Evolutionary conservation across 2,329 filamentous ascomycete genomes (phyloP).

Genomic region (Didymella glomerata): DNA sequence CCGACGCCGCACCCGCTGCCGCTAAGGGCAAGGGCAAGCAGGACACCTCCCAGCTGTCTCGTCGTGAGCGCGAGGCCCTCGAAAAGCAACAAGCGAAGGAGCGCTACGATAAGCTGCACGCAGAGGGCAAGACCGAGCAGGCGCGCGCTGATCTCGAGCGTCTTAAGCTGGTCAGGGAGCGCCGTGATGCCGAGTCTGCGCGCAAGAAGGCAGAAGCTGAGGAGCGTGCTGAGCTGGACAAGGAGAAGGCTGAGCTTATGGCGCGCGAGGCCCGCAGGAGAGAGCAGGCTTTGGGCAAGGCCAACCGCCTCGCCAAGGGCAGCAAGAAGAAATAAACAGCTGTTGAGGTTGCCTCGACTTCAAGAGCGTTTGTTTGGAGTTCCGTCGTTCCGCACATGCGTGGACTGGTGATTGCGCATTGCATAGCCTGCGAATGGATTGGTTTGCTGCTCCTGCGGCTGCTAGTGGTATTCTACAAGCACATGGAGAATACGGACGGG

Average conservation of each 20-base stretch:
- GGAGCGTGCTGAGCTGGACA: constrained; percentile 64
- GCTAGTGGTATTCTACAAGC: background rate
- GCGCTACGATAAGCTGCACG: constrained; percentile 88
- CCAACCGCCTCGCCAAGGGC: constrained; percentile 53
- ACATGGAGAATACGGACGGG: too few relatives aligned
- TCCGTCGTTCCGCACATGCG: background rate
- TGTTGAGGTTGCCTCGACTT: background rate
- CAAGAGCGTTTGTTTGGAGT: background rate
- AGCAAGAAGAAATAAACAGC: constrained; percentile 52
- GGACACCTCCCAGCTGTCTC: constrained; percentile 65
- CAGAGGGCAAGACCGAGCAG: constrained; percentile 96
- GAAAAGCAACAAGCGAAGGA: constrained; percentile 90
- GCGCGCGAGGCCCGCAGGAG: constrained; percentile 59
- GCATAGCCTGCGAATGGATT: constrained; percentile 35
- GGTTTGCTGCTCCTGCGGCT: constrained; percentile 2
- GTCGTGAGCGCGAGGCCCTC: constrained; percentile 77
- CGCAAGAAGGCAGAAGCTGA: constrained; percentile 75
- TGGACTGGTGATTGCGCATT: constrained; percentile 37
- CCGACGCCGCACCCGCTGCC: constrained; percentile 57
- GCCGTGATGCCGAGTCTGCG: constrained; percentile 82
- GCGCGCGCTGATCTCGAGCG: constrained; percentile 88
- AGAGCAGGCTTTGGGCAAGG: constrained; percentile 56
- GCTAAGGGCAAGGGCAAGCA: constrained; percentile 66
- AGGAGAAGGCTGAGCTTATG: constrained; percentile 60
- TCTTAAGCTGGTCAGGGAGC: constrained; percentile 81